Conservation (phyloP, 176 grass and related monocot species). For the Aegilops longissima region DNA sequence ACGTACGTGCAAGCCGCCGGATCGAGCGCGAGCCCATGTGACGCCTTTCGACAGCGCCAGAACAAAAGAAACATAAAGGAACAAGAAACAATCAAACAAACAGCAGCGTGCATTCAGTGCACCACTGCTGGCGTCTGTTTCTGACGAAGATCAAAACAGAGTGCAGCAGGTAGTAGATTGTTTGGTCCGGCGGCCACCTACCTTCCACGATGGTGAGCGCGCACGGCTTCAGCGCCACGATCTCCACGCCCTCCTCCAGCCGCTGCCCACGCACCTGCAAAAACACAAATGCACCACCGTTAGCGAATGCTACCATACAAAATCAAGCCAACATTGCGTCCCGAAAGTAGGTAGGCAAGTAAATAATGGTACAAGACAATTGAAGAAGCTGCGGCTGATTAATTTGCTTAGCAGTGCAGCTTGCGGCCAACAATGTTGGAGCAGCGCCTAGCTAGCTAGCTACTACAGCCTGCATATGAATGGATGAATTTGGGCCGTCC, state of each 20-base stretch:
- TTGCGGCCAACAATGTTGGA: not conserved
- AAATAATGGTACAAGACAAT: not conserved
- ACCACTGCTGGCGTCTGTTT: not conserved
- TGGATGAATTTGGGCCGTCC: not conserved
- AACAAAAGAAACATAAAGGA: not conserved
- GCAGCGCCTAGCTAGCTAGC: not conserved
- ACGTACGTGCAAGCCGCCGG: too few relatives aligned
- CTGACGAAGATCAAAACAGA: not conserved
- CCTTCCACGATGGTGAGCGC: constrained; percentile 71
- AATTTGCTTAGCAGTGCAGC: not conserved
- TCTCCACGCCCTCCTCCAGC: constrained; percentile 75
- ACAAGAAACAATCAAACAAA: not conserved
- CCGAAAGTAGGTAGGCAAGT: not conserved
- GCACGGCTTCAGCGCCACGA: constrained; percentile 74
- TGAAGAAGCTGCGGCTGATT: not conserved
- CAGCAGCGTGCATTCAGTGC: not conserved
- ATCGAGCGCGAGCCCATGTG: too few relatives aligned
- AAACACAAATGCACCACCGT: not conserved
- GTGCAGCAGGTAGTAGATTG: not conserved
- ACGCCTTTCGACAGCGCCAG: too few relatives aligned
- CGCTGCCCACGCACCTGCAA: constrained; percentile 66
- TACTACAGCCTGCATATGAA: not conserved
- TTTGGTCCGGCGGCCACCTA: constrained; percentile 29
- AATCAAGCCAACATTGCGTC: too few relatives aligned
- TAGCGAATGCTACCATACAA: too few relatives aligned